A percentile compares a stretch with the other conserved stretches of the same genome.
These are phyloP conservation scores for Coemansia sp. DNA, from an alignment of 192 early-diverging fungal genomes.

Conservation along the genomic window DNA sequence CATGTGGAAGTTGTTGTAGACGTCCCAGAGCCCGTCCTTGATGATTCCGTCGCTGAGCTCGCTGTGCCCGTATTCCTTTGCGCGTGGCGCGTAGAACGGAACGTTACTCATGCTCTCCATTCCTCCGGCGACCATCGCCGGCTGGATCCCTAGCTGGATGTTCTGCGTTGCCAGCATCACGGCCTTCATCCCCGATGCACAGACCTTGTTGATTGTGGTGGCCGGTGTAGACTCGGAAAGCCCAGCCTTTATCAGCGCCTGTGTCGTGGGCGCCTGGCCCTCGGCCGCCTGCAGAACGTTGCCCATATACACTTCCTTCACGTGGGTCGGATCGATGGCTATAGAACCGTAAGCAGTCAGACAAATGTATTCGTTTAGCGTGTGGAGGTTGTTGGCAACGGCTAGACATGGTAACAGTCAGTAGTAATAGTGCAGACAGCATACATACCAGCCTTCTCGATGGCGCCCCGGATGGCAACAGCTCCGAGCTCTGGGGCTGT, in stretches of 20 bases:
- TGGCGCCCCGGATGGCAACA: conserved; percentile 78
- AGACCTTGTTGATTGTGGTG: conserved; percentile 98
- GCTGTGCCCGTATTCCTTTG: conserved; percentile 78
- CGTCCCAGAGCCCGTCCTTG: conserved; percentile 96
- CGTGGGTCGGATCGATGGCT: conserved; percentile 74
- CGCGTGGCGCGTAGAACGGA: conserved; percentile 70
- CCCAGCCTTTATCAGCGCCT: conserved; percentile 83
- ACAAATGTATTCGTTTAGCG: not conserved
- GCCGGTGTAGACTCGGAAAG: conserved; percentile 78
- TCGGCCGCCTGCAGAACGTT: conserved; percentile 88
- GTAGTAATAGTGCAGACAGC: not conserved
- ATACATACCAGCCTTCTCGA: conserved; percentile 73
- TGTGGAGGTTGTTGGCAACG: not conserved
- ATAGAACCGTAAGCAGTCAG: not conserved
- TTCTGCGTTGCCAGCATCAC: conserved; percentile 88
- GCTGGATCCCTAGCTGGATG: conserved; percentile 74
- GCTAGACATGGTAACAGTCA: too few relatives aligned
- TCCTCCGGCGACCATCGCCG: conserved; percentile 88
- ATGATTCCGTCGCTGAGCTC: conserved; percentile 81
- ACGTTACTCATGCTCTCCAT: conserved; percentile 98
- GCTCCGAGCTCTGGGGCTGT: conserved; percentile 84
- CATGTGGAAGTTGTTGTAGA: conserved; percentile 87
- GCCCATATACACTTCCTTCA: conserved; percentile 95
- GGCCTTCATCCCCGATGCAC: conserved; percentile 97
- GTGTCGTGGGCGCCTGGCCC: conserved; percentile 92